Evolutionary conservation across 768 basidiomycete genomes (phyloP), one percentile per base, ranked within the genome.

Genomic region (Phaeotremella fagi): DNA sequence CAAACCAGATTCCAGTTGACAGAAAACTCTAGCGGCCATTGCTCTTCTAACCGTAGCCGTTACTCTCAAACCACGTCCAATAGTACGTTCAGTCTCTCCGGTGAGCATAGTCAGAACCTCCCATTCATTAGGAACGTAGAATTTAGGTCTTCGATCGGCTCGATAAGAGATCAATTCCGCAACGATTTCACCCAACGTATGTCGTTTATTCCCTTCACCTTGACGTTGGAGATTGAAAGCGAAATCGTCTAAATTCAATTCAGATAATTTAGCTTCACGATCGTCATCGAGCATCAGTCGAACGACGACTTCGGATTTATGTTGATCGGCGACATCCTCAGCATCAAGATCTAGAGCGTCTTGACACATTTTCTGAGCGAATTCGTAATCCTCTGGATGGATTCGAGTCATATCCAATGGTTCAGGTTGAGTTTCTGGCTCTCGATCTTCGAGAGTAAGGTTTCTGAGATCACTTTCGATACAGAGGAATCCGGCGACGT

Each of bases 261-360:
- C 90, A 50, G 85, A 81, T 15, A 99, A 78, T 75, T 91, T 94
- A 64, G 79, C 81, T 52, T 82, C 85, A 60, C 82, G 84, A 56
- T 90, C 85, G 24, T 75, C 78, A 70, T 94, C 89, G 36, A 82
- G 79, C 85, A 95, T 89, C 70, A 99, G 85, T 42, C 84, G 76
- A 14, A 82, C 81, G 41, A 99, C 90, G 6, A 88, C 86, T 61
- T 86, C 84, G 1, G 95, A 98, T 24, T 91, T 88, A 70, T 94
- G 88, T 64, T 87, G 84, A 26, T 89, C 88, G 51, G 88, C 87
- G 28, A 90, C 80, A 76, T 99, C 95, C 73, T 98, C 95, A 66
- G 94, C 91, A 61, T 99, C 95, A n/a, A 90, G 80, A 68, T 97
- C 95, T 14, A 98, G 81, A 3, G 94, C 90, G 74, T 97, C 91